phyloP scores from a whole-genome alignment of 2,329 filamentous ascomycete genomes.

The Dothiorella sarmentorum region DNA sequence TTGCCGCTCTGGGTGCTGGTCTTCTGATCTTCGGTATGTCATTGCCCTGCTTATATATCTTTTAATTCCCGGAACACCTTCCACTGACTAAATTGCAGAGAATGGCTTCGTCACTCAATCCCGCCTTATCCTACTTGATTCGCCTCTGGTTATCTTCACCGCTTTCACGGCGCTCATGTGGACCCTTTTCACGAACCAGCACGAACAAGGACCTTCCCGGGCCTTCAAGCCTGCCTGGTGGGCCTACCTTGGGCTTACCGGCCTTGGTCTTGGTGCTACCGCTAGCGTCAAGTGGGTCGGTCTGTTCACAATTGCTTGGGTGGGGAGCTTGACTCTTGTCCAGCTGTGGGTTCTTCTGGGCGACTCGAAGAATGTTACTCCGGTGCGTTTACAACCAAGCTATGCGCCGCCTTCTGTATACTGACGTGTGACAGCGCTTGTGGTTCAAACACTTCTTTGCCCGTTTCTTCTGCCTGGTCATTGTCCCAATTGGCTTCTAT shows the following conservation, averaged over 20 bases:
- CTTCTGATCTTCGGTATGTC: constrained; percentile 80
- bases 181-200: constrained; percentile 92
- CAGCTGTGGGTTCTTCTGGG: constrained; percentile 95
- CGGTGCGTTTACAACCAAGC: constrained; percentile 48
- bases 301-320: constrained; percentile 97
- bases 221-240: constrained; percentile 92
- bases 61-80: no score
- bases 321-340: constrained; percentile 81
- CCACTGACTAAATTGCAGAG: constrained; percentile 55
- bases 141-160: constrained; percentile 88
- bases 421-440: constrained; percentile 52
- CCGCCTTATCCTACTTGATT: constrained; percentile 91
- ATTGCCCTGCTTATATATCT: no score
- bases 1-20: constrained; percentile 75
- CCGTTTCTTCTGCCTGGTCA: constrained; percentile 83
- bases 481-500: constrained; percentile 87
- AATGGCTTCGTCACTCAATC: constrained; percentile 95
- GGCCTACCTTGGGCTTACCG: constrained; percentile 92
- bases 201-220: constrained; percentile 84
- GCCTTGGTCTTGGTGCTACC: constrained; percentile 83
- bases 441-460: constrained; percentile 95
- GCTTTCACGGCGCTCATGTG: constrained; percentile 88
- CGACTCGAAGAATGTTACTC: constrained; percentile 79
- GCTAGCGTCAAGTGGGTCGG: constrained; percentile 99
- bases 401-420: constrained; percentile 20